Evolutionary conservation across 352 stramenopile genomes (phyloP).

Genomic region (Peronospora belbahrii): DNA sequence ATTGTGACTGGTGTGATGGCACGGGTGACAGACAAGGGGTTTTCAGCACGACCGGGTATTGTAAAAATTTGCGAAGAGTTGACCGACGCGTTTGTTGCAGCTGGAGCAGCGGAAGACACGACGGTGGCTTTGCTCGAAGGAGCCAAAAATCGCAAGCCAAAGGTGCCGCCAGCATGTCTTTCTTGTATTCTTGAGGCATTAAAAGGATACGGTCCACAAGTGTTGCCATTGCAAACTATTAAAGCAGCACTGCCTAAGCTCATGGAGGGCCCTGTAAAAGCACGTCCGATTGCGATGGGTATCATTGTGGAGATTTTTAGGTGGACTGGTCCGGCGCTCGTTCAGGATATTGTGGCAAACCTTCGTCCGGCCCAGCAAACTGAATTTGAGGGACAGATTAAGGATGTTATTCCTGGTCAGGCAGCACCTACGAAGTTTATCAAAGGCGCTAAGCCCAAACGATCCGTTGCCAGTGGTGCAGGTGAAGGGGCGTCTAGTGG

Average conservation of each 20-base stretch:
- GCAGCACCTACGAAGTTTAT: conserved; percentile 64
- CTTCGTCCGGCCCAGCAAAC: conserved; percentile 77
- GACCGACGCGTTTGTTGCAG: conserved; percentile 63
- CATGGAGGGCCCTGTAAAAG: conserved; percentile 79
- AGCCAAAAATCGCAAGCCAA: conserved; percentile 83
- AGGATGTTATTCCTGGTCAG: conserved; percentile 62
- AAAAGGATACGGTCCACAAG: conserved; percentile 69
- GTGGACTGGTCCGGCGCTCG: conserved; percentile 64
- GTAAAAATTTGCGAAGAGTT: conserved; percentile 78
- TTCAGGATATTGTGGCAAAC: conserved; percentile 75
- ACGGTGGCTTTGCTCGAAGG: conserved; percentile 68
- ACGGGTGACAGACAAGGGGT: conserved; percentile 76
- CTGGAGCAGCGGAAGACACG: conserved; percentile 68
- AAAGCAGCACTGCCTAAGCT: conserved; percentile 60
- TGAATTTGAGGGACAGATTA: conserved; percentile 71
- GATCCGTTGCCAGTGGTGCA: conserved; percentile 5
- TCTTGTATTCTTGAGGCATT: conserved; percentile 57
- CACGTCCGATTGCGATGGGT: conserved; percentile 69
- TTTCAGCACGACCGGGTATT: conserved; percentile 64
- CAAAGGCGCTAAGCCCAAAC: conserved; percentile 42
- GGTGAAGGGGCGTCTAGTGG: conserved; percentile 7
- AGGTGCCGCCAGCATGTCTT: conserved; percentile 71
- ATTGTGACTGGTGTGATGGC: conserved; percentile 69
- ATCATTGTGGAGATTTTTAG: conserved; percentile 76
- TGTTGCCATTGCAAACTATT: conserved; percentile 61